phyloP scores from a whole-genome alignment of 1,284 basidiomycete genomes.

The Phylloporus sp. region DNA sequence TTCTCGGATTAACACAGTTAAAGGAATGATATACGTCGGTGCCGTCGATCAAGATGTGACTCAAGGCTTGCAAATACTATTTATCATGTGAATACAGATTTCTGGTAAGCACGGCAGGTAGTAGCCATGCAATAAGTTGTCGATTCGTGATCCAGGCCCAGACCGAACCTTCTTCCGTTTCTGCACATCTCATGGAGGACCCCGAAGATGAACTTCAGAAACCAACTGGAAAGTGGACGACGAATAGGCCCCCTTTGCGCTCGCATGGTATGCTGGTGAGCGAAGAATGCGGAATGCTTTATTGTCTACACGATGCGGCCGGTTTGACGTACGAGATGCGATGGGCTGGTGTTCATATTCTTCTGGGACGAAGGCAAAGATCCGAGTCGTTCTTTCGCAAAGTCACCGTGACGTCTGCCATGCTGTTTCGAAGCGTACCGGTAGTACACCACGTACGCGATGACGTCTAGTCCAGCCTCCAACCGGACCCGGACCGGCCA shows the following conservation, averaged over 20 bases:
- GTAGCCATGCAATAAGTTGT: conserved; percentile 43
- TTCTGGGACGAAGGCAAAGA: too few species aligned
- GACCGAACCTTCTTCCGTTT: too few species aligned
- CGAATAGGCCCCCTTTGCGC: conserved; percentile 54
- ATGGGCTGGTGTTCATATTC: not conserved
- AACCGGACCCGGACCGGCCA: conserved; percentile 45
- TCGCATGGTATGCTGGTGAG: conserved; percentile 78
- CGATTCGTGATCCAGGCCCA: conserved; percentile 60
- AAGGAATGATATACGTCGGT: conserved; percentile 60
- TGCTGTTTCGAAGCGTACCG: conserved; percentile 46
- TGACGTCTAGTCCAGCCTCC: conserved; percentile 52
- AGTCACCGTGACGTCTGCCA: conserved; percentile 88
- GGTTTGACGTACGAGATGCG: conserved; percentile 61
- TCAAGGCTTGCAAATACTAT: conserved; percentile 19
- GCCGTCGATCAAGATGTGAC: conserved; percentile 53
- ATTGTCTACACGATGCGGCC: conserved; percentile 64
- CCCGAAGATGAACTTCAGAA: conserved; percentile 55
- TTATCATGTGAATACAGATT: not conserved
- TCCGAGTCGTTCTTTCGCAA: conserved; percentile 82
- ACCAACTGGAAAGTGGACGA: conserved; percentile 71
- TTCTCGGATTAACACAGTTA: conserved; percentile 48
- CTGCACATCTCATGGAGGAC: too few species aligned
- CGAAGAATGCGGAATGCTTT: conserved; percentile 76
- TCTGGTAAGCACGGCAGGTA: conserved; percentile 16
- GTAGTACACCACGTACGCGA: conserved; percentile 52